Conservation (phyloP, 1,284 basidiomycete genomes). For the Ganoderma resinaceum region DNA sequence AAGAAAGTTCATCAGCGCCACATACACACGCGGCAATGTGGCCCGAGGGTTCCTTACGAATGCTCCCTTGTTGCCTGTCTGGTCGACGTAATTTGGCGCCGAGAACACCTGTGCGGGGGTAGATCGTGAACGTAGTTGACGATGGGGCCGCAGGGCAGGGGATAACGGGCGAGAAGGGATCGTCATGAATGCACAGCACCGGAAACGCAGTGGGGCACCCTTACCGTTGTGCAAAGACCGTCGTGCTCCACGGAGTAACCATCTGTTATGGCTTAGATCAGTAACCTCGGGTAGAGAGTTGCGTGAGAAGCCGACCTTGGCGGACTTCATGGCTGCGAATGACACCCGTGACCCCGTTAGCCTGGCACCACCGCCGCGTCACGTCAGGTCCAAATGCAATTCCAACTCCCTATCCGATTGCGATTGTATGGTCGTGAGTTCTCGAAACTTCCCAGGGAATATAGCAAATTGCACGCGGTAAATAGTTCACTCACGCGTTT, state of each 20-base stretch:
- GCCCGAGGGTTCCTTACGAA: slow-evolving; percentile 57
- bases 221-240: slow-evolving; percentile 87
- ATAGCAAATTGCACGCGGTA: neutral
- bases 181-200: neutral
- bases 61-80: slow-evolving; percentile 82
- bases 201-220: slow-evolving; percentile 21
- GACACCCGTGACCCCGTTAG: slow-evolving; percentile 88
- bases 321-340: slow-evolving; percentile 98
- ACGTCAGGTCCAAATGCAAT: slow-evolving; percentile 96
- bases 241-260: slow-evolving; percentile 92
- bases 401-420: slow-evolving; percentile 79
- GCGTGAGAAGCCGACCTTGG: slow-evolving; percentile 63
- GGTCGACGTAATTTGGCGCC: slow-evolving; percentile 87
- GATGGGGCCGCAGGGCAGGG: neutral
- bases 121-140: neutral
- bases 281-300: slow-evolving; percentile 5
- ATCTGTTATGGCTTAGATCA: slow-evolving; percentile 48
- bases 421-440: neutral
- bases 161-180: neutral
- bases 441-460: neutral
- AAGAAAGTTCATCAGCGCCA: slow-evolving; percentile 1
- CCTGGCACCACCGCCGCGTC: slow-evolving; percentile 86
- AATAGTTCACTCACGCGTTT: slow-evolving; percentile 77
- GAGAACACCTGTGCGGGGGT: slow-evolving; percentile 68
- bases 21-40: slow-evolving; percentile 1